A percentile compares a stretch with the other conserved stretches of the same genome.
Evolutionary conservation across 2,329 filamentous ascomycete genomes (phyloP).

Genomic region (Cladosporium cucumerinum): DNA sequence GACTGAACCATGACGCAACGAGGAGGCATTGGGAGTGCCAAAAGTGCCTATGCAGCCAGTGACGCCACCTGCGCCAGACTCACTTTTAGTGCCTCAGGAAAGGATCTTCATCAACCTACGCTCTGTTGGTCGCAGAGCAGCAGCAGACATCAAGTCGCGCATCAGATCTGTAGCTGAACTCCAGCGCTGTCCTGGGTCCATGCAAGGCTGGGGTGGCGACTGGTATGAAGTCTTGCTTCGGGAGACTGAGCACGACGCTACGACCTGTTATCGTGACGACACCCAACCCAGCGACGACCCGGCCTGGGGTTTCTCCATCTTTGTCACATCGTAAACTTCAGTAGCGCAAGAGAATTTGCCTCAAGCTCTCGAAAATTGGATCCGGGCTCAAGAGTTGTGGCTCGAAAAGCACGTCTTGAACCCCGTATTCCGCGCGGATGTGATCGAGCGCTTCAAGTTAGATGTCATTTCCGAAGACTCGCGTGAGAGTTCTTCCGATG

Average conservation of each 20-base stretch:
- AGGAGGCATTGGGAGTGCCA: neutral
- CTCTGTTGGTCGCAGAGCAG: neutral
- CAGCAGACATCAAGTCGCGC: neutral
- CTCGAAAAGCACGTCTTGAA: neutral
- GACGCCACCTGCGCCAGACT: neutral
- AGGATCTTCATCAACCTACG: neutral
- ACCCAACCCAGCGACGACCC: neutral
- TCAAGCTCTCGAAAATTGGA: neutral
- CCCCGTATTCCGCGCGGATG: neutral
- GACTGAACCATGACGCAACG: no score
- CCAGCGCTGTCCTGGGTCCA: neutral
- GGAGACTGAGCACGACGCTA: neutral
- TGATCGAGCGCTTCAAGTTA: neutral
- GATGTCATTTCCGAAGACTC: neutral
- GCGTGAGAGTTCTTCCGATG: conserved; percentile 3
- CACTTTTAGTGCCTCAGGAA: neutral
- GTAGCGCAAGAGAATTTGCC: neutral
- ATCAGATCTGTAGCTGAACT: neutral
- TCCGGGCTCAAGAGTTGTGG: neutral
- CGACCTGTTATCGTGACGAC: neutral
- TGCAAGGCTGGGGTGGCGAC: neutral
- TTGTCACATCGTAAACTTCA: neutral
- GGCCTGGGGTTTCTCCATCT: conserved; percentile 4
- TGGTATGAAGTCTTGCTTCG: neutral
- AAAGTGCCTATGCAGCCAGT: neutral